Evolutionary conservation across 345 rosid genomes (phyloP).

Genomic region (Cardamine resedifolia): DNA sequence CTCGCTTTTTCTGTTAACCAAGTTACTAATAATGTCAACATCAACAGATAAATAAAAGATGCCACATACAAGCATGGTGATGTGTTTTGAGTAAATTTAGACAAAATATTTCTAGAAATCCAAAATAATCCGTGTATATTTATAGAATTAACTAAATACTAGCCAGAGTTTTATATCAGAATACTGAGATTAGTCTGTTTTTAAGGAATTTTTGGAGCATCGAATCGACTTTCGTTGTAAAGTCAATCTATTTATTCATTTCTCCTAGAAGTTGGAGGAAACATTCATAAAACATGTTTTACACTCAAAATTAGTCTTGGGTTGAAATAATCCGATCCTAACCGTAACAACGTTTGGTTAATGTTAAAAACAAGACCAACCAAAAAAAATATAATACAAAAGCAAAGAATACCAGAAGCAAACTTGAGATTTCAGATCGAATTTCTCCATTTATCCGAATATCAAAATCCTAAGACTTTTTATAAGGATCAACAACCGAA

Average conservation of each 20-base stretch:
- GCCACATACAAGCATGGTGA: not conserved
- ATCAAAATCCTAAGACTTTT: not conserved
- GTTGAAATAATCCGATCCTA: not conserved
- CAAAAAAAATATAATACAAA: not conserved
- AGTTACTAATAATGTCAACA: not conserved
- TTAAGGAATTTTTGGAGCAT: not conserved
- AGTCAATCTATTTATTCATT: not conserved
- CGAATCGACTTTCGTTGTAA: not conserved
- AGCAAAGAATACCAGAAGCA: not conserved
- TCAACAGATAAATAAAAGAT: not conserved
- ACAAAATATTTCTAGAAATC: not conserved
- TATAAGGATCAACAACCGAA: slow-evolving; percentile 3
- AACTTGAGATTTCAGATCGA: not conserved
- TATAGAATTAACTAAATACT: too few relatives aligned
- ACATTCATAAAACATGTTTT: not conserved
- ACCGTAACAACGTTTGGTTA: not conserved
- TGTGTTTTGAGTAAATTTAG: not conserved
- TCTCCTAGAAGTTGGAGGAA: too few relatives aligned
- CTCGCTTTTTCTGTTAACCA: not conserved
- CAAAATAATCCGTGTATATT: not conserved
- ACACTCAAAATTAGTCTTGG: not conserved
- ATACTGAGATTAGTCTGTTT: not conserved
- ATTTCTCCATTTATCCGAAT: not conserved
- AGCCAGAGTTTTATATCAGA: too few relatives aligned
- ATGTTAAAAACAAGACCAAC: not conserved